A percentile compares a stretch with the other conserved stretches of the same genome.
Conservation (phyloP, 305 asterid species). For the Nicotiana rustica region DNA sequence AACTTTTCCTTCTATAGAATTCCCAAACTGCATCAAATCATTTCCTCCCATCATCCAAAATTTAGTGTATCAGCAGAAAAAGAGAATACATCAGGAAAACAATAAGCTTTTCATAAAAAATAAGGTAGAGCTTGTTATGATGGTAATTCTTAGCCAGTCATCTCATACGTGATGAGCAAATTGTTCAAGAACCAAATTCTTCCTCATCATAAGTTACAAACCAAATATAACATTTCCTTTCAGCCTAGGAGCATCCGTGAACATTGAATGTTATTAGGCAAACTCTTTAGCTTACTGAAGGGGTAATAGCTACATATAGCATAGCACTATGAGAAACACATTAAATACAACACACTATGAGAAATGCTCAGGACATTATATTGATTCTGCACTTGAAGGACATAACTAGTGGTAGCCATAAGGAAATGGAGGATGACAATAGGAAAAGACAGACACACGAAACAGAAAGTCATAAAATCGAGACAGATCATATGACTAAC, state of each 20-base stretch:
- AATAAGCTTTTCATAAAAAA: too few relatives aligned
- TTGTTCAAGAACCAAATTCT: neutral
- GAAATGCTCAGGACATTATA: neutral
- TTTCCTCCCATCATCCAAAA: slow-evolving; percentile 7
- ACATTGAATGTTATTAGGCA: neutral
- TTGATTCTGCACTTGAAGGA: slow-evolving; percentile 21
- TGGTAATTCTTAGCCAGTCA: slow-evolving; percentile 25
- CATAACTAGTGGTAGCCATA: neutral
- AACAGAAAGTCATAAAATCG: slow-evolving; percentile 30
- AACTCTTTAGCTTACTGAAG: neutral
- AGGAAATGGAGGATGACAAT: neutral
- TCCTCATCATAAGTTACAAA: slow-evolving; percentile 19
- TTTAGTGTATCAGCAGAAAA: neutral
- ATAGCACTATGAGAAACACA: neutral
- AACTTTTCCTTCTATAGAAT: neutral
- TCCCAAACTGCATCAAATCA: slow-evolving; percentile 28
- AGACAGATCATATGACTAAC: slow-evolving; percentile 47
- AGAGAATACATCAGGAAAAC: slow-evolving; percentile 18
- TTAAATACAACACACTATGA: neutral
- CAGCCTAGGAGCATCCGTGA: slow-evolving; percentile 1
- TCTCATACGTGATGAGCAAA: neutral
- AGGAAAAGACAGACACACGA: neutral
- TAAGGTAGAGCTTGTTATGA: neutral
- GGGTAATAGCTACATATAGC: neutral
- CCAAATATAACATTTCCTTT: neutral